Conservation (phyloP, 768 basidiomycete species). For the Cyclocybe cylindracea region DNA sequence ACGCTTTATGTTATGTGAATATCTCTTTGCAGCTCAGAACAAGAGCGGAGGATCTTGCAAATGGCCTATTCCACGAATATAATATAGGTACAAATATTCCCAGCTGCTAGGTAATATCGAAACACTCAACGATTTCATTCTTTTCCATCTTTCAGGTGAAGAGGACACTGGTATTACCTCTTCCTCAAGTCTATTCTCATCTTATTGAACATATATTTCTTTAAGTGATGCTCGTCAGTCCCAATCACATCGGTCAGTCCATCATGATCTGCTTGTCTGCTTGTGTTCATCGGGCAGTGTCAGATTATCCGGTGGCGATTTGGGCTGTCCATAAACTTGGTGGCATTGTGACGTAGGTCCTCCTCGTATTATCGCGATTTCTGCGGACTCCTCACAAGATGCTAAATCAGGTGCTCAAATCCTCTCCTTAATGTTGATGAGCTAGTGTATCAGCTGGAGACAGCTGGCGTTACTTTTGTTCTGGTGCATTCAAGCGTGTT, state of each 20-base stretch:
- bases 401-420: slow-evolving; percentile 48
- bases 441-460: slow-evolving; percentile 49
- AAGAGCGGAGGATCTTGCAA: slow-evolving; percentile 42
- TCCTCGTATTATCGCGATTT: background rate
- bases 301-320: slow-evolving; percentile 45
- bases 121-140: background rate
- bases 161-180: slow-evolving; percentile 48
- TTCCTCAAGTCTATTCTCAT: background rate
- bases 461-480: slow-evolving; percentile 42
- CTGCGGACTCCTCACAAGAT: background rate
- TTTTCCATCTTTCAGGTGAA: slow-evolving; percentile 33
- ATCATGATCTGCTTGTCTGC: background rate
- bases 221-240: slow-evolving; percentile 52
- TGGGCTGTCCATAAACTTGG: slow-evolving; percentile 57
- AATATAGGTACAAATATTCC: slow-evolving; percentile 32
- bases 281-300: background rate
- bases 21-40: slow-evolving; percentile 31
- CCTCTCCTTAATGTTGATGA: slow-evolving; percentile 55
- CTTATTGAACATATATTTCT: background rate
- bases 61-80: slow-evolving; percentile 34
- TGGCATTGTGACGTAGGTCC: slow-evolving; percentile 48
- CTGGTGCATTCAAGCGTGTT: slow-evolving; percentile 44
- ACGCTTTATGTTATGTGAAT: background rate
- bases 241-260: slow-evolving; percentile 51
- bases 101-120: background rate